Base-by-base conservation (phyloP, 2,329 filamentous ascomycete species). In the Colletotrichum tamarilloi region DNA sequence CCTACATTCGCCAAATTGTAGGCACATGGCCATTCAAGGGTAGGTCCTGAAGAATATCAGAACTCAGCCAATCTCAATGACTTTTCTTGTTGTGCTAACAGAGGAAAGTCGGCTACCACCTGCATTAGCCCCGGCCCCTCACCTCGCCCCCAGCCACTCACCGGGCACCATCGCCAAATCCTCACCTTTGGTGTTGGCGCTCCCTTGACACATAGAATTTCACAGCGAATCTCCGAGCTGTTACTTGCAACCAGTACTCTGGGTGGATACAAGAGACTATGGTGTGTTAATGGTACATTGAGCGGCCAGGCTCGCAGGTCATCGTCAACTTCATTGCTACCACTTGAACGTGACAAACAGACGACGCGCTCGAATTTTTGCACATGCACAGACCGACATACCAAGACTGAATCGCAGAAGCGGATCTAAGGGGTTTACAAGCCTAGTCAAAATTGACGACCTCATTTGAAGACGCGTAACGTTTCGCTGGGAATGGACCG, bases 51-150 rank as follows among this genome's bases (percentile, higher is more conserved):
- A 62, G 55, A 72, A 62, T 28, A 19, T 12, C 38, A 28, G 22
- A 22, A 11, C 9, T 2, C 4, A 16, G 16, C 68, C 62, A 73
- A 62, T 73, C 49, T 46, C 19, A 14, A 35, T 7, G 46, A 12
- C 19, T 26, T 8, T 1, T 49, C 49, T n/a, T 7, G n/a, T 26
- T n/a, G 12, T 65, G 60, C 60, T 62, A 67, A 35, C 7, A 26
- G 46, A 38, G 35, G 26, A 35, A 26, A 62, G 8, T 12, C 22
- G 24, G 24, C 67, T 74, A 67, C 42, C 71, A 74, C 71, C 71
- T 74, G 71, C 71, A 74, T 74, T 74, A 74, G 71, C 30, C 24
- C 16, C 28, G 16, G 26, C n/a, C 42, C 59, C 32, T 65, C 59
- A 55, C 59, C 49, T 59, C 52, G 56, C 35, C 12, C 24, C 42